Conservation (phyloP, 176 grass and related monocot species). For the Rhynchospora breviuscula region DNA sequence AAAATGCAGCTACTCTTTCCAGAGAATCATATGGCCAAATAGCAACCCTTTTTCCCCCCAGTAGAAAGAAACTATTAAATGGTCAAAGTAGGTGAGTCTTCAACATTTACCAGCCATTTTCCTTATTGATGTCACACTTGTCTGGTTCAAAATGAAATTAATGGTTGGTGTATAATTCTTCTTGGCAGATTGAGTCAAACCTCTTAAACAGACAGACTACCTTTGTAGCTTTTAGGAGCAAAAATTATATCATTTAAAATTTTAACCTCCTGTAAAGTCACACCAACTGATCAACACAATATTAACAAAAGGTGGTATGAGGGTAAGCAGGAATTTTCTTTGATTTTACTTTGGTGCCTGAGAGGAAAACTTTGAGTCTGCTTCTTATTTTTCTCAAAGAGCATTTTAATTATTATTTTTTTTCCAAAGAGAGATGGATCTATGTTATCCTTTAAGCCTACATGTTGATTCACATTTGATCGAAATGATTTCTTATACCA, state of each 20-base stretch:
- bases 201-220: not conserved
- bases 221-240: not conserved
- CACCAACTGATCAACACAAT: not conserved
- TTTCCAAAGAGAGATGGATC: not conserved
- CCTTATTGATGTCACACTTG: not conserved
- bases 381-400: not conserved
- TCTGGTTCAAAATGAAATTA: not conserved
- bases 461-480: too few relatives aligned
- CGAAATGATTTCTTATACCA: too few relatives aligned
- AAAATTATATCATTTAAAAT: constrained; percentile 4
- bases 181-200: not conserved
- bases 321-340: too few relatives aligned
- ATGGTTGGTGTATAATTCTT: not conserved
- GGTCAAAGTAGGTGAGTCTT: not conserved
- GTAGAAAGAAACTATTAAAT: not conserved
- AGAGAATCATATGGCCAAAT: not conserved
- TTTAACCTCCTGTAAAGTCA: not conserved
- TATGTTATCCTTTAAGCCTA: too few relatives aligned
- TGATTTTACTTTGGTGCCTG: not conserved
- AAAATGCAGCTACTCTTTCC: not conserved
- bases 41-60: not conserved
- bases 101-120: not conserved
- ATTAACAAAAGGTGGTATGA: not conserved
- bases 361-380: not conserved
- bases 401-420: not conserved